Evolutionary conservation across 2,329 filamentous ascomycete species (phyloP), one percentile per base, ranked within the genome.

Genomic region (Aspergillus terreus): DNA sequence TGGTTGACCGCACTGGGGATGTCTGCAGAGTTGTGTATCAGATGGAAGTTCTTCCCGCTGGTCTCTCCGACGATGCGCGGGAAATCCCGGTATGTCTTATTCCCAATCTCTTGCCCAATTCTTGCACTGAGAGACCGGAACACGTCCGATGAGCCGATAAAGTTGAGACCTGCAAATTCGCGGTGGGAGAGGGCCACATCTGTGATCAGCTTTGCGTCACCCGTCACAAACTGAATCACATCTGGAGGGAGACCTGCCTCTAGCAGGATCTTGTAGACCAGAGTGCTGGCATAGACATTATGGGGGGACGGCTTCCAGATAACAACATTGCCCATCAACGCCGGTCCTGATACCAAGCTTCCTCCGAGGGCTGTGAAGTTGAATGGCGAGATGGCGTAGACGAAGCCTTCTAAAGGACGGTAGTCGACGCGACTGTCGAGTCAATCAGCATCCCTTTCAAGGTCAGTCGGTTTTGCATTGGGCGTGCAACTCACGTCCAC

Each of bases 341-440:
- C 91, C 5, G 92, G 92, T 0, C 87, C 86, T 25, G 84, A 86
- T 12, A 88, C 83, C 38, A 96, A 78, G 73, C 96, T 96, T 47
- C 87, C 92, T 12, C 85, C 91, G 61, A 96, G 92, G 57, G 92
- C 92, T 11, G 92, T 96, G 76, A 96, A 96, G 78, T 96, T 96
- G 81, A 96, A 96, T 19, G 92, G 92, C 49, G 86, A 90, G 61
- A 96, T 84, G 32, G 92, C 91, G 69, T 96, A 96, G 53, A 96
- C 90, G 70, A 96, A 96, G 15, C 92, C 92, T 72, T 96, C 92
- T 4, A 96, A 82, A 6, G 92, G 86, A 30, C 92, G 82, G 77
- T 96, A 85, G 73, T 96, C 92, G 54, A 91, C 80, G 30, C 92
- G 84, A 73, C 78, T 82, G 53, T n/a, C 3, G 23, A 52, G 44